These are phyloP conservation scores for Pleurotus tuber-regium DNA, from an alignment of 768 basidiomycete species.

Conservation along the genomic window DNA sequence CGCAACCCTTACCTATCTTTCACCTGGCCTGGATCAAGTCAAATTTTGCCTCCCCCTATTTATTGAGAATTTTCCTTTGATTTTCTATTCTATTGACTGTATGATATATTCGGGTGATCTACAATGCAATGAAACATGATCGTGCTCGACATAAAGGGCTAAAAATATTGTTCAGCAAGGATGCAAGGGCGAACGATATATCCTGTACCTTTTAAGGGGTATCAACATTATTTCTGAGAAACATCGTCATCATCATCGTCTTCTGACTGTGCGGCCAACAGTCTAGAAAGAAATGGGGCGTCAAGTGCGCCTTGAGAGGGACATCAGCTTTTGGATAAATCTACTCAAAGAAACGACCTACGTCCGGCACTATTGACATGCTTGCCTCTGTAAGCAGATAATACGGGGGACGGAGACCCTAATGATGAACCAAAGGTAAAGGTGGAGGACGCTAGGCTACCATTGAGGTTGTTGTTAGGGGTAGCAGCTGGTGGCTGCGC, in stretches of 20 bases:
- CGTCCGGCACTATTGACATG: slow-evolving; percentile 7
- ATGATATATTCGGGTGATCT: no score
- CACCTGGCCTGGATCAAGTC: no score
- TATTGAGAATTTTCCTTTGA: no score
- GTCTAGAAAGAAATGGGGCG: background rate
- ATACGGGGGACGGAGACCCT: slow-evolving; percentile 21
- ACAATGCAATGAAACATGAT: no score
- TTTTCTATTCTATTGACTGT: no score
- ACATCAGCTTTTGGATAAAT: background rate
- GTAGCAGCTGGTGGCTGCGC: background rate
- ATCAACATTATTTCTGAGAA: background rate
- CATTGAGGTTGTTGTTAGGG: background rate
- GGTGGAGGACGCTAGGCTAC: background rate
- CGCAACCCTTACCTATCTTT: no score
- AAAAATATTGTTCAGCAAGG: no score
- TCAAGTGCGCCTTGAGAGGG: background rate
- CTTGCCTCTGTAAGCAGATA: slow-evolving; percentile 14
- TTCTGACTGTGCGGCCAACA: background rate
- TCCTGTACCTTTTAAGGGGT: background rate
- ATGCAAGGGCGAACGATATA: no score
- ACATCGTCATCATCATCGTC: background rate
- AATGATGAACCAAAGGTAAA: background rate
- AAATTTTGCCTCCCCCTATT: no score
- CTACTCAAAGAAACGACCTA: background rate
- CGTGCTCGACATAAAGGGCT: no score